phyloP scores from a whole-genome alignment of 257 asterid genomes.

The Paraleonurus japonicus region DNA sequence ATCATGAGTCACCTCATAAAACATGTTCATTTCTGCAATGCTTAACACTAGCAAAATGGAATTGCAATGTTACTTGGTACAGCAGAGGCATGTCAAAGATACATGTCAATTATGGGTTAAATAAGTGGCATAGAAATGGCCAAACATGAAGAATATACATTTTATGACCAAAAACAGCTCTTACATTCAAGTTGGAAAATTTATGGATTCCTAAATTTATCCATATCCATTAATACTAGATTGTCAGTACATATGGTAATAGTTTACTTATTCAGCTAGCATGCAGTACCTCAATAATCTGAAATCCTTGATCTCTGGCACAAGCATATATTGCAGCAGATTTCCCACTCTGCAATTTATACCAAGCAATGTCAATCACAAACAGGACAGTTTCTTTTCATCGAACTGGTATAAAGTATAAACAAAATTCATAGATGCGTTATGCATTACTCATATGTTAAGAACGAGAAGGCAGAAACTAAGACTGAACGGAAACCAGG shows the following conservation, averaged over 20 bases:
- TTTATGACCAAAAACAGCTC: not conserved
- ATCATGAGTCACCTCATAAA: not conserved
- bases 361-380: slow-evolving; percentile 27
- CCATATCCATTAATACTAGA: not conserved
- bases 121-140: not conserved
- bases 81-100: not conserved
- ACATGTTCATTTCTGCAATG: not conserved
- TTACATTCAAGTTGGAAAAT: not conserved
- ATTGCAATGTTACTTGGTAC: not conserved
- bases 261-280: not conserved
- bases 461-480: not conserved
- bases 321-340: slow-evolving; percentile 98
- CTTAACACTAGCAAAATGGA: not conserved
- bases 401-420: slow-evolving; percentile 13
- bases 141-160: not conserved
- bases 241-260: not conserved
- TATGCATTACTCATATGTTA: slow-evolving; percentile 11
- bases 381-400: slow-evolving; percentile 2
- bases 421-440: not conserved
- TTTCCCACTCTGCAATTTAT: slow-evolving; percentile 79
- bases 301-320: slow-evolving; percentile 96
- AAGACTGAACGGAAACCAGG: slow-evolving; percentile 11
- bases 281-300: slow-evolving; percentile 79
- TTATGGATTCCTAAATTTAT: not conserved
- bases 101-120: not conserved